Percentiles rank a stretch among this genome's conserved stretches.
phyloP scores from a whole-genome alignment of 768 basidiomycete species.

The Tephrocybe sp. region DNA sequence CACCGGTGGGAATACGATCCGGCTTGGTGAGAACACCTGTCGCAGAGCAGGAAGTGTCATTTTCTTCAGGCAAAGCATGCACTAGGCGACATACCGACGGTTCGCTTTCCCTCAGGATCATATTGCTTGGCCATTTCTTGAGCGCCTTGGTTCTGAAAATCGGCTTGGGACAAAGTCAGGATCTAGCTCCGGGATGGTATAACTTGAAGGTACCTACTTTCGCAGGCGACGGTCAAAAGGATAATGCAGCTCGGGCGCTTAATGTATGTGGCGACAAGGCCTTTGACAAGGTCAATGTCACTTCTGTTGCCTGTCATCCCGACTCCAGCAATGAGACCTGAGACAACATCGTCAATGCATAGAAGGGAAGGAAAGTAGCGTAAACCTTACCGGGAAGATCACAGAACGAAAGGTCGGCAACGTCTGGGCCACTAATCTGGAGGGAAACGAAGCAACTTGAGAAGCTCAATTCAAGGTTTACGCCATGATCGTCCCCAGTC shows the following conservation, averaged over 20 bases:
- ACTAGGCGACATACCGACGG: slow-evolving; percentile 51
- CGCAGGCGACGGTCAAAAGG: slow-evolving; percentile 60
- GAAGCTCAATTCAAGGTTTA: slow-evolving; percentile 34
- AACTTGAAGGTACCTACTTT: slow-evolving; percentile 45
- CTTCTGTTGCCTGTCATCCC: slow-evolving; percentile 44
- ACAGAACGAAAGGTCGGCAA: slow-evolving; percentile 65
- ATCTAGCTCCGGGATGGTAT: background rate
- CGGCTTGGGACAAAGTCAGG: slow-evolving; percentile 42
- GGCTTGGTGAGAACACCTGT: slow-evolving; percentile 76
- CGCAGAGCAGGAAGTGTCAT: background rate
- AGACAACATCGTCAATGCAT: background rate
- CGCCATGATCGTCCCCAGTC: slow-evolving; percentile 31
- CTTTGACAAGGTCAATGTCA: slow-evolving; percentile 64
- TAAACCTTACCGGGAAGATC: slow-evolving; percentile 54
- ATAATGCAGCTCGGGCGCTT: slow-evolving; percentile 60
- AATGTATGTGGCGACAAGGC: slow-evolving; percentile 60
- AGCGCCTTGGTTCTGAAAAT: slow-evolving; percentile 80
- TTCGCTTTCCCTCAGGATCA: slow-evolving; percentile 65
- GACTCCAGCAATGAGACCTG: slow-evolving; percentile 62
- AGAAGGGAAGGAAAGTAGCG: background rate
- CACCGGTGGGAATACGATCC: slow-evolving; percentile 59
- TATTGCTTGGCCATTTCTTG: slow-evolving; percentile 59
- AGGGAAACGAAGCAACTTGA: slow-evolving; percentile 58
- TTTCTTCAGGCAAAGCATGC: background rate
- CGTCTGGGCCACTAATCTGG: slow-evolving; percentile 56